Conservation (phyloP, 768 basidiomycete species). For the Leccinellum albellum region DNA sequence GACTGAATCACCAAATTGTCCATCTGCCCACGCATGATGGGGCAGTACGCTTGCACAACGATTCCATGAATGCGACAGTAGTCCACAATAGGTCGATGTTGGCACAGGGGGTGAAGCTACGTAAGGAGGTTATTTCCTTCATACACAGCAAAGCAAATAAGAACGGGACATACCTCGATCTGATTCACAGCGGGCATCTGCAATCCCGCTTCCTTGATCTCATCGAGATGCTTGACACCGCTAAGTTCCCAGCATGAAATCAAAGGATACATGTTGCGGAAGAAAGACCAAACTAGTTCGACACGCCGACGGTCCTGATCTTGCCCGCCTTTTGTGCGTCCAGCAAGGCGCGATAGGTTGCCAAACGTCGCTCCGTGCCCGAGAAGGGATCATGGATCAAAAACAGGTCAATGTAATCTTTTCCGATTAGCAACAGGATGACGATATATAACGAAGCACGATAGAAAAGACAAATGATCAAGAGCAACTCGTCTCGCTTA, state of each 20-base stretch:
- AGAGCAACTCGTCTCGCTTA: constrained; percentile 26
- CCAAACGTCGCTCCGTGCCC: constrained; percentile 63
- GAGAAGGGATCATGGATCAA: constrained; percentile 72
- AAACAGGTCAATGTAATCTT: constrained; percentile 69
- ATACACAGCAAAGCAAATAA: background rate
- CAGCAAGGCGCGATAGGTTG: constrained; percentile 65
- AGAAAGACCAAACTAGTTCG: constrained; percentile 62
- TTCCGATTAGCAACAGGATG: background rate
- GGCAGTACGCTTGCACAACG: constrained; percentile 71
- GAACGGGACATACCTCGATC: constrained; percentile 55
- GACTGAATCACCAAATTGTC: constrained; percentile 50
- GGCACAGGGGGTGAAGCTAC: constrained; percentile 79
- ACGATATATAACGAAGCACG: background rate
- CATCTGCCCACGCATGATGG: constrained; percentile 59
- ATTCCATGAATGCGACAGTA: constrained; percentile 65
- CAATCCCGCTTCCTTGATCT: constrained; percentile 60
- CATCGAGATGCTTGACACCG: constrained; percentile 67
- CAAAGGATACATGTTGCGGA: background rate
- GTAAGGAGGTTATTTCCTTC: background rate
- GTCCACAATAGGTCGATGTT: constrained; percentile 72
- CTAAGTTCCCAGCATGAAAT: constrained; percentile 32
- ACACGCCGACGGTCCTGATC: constrained; percentile 70
- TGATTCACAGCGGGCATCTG: constrained; percentile 75
- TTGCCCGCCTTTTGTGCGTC: constrained; percentile 61
- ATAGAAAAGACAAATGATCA: background rate